These are phyloP conservation scores for Coleophoma crateriformis DNA, from an alignment of 2,329 filamentous ascomycete species.

Conservation along the genomic window DNA sequence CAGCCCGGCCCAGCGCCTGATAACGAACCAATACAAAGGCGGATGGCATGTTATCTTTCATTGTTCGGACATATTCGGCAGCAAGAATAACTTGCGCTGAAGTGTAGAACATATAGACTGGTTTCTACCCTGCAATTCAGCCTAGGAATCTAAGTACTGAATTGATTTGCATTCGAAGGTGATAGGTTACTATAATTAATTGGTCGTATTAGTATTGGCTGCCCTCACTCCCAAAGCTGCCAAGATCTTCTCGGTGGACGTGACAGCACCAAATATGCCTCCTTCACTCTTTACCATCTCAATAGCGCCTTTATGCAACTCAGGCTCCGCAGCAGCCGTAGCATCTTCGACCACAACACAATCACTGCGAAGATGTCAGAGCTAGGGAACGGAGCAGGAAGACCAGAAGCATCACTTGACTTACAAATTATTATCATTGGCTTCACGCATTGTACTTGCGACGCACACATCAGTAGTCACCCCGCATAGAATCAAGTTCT, in stretches of 20 bases:
- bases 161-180: too few relatives aligned
- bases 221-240: neutral
- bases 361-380: constrained; percentile 9
- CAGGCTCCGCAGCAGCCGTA: constrained; percentile 21
- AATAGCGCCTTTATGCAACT: constrained; percentile 22
- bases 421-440: constrained; percentile 25
- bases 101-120: too few relatives aligned
- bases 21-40: neutral
- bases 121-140: too few relatives aligned
- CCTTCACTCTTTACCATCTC: constrained; percentile 26
- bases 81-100: too few relatives aligned
- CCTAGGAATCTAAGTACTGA: too few relatives aligned
- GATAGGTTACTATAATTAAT: too few relatives aligned
- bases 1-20: neutral
- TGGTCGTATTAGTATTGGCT: too few relatives aligned
- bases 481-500: constrained; percentile 26
- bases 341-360: constrained; percentile 26
- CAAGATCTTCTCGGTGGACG: constrained; percentile 14
- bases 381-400: neutral
- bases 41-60: neutral
- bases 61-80: too few relatives aligned
- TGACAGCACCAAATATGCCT: constrained; percentile 29
- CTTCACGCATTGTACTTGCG: constrained; percentile 28
- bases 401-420: neutral
- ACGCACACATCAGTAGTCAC: constrained; percentile 32